Percentiles rank a stretch among this genome's conserved stretches.
Conservation (phyloP, 139 green algal species). For the Tetraselmis striata region DNA sequence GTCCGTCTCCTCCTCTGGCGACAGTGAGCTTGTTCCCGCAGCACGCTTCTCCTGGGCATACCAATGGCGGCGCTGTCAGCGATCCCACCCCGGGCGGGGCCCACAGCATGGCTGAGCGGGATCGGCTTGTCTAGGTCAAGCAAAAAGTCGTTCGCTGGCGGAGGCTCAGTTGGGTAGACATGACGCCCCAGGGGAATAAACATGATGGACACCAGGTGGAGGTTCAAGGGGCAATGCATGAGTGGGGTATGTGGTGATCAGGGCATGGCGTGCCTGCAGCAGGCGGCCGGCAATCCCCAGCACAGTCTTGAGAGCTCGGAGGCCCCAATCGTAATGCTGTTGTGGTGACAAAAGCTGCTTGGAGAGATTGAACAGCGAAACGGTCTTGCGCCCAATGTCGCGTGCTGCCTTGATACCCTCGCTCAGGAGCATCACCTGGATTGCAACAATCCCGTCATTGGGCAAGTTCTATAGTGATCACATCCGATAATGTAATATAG, state of each 20-base stretch:
- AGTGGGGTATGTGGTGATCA: too few relatives aligned
- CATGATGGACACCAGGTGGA: too few relatives aligned
- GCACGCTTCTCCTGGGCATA: not conserved
- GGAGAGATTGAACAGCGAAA: constrained; percentile 56
- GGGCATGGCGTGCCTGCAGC: too few relatives aligned
- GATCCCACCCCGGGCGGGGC: too few relatives aligned
- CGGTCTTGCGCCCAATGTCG: constrained; percentile 49
- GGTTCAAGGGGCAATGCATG: too few relatives aligned
- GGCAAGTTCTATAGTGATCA: not conserved
- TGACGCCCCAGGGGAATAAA: too few relatives aligned
- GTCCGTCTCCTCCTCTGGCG: constrained; percentile 31
- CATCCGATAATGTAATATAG: not conserved
- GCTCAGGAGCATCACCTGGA: constrained; percentile 52
- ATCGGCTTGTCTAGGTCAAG: too few relatives aligned
- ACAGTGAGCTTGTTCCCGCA: not conserved
- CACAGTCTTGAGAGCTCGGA: constrained; percentile 47
- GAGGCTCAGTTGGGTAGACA: too few relatives aligned
- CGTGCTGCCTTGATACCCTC: constrained; percentile 60
- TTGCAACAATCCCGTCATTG: not conserved
- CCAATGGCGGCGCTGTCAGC: too few relatives aligned
- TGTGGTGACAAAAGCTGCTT: constrained; percentile 58
- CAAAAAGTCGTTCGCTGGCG: too few relatives aligned
- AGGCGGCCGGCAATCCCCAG: constrained; percentile 54
- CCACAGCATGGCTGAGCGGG: too few relatives aligned
- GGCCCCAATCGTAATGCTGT: constrained; percentile 82